Conservation (phyloP, 345 rosid species). For the Populus pruinosa region DNA sequence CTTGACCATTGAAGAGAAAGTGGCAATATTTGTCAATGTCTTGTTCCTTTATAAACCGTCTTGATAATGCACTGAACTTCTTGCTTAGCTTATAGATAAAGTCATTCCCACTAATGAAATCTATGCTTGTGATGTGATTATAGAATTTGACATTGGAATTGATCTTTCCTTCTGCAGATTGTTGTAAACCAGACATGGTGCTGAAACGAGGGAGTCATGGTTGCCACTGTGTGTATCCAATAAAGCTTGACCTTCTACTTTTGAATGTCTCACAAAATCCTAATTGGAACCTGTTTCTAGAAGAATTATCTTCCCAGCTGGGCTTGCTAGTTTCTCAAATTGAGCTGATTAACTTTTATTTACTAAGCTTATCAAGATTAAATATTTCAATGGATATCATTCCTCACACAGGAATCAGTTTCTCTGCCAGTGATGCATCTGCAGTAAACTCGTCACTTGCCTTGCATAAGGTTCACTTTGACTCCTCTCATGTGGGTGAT, state of each 20-base stretch:
- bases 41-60: neutral
- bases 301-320: constrained; percentile 76
- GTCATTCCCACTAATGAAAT: neutral
- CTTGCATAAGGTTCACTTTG: constrained; percentile 65
- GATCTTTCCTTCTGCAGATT: constrained; percentile 45
- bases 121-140: neutral
- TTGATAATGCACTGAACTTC: neutral
- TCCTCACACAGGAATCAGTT: constrained; percentile 78
- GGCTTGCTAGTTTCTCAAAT: constrained; percentile 71
- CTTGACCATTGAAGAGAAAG: neutral
- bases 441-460: constrained; percentile 71
- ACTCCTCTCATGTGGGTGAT: constrained; percentile 67
- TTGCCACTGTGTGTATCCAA: constrained; percentile 96
- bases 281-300: constrained; percentile 60
- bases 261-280: constrained; percentile 80
- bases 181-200: constrained; percentile 78
- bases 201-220: constrained; percentile 64
- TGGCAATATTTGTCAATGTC: neutral
- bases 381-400: constrained; percentile 94
- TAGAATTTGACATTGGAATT: constrained; percentile 18
- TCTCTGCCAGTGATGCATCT: constrained; percentile 68
- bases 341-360: constrained; percentile 77
- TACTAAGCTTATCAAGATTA: constrained; percentile 60
- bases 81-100: neutral
- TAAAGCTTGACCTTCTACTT: constrained; percentile 91